Conservation (phyloP, 345 rosid genomes). For the Gossypium ekmanianum region DNA sequence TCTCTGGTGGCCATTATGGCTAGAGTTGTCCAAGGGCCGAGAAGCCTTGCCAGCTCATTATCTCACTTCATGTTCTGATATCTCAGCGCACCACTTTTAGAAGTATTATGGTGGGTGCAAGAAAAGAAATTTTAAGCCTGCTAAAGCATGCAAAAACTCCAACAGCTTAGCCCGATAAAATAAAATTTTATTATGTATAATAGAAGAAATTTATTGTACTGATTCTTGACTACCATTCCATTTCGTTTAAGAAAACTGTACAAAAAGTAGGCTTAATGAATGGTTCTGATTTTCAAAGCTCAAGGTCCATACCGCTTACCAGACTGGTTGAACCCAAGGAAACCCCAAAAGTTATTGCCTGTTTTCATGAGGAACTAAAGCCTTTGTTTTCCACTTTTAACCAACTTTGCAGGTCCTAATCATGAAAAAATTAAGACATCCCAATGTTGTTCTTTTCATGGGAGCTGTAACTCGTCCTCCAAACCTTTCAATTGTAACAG, state of each 20-base stretch:
- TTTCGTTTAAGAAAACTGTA: background rate
- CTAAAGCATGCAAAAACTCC: background rate
- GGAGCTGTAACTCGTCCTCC: slow-evolving; percentile 96
- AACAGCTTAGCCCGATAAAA: background rate
- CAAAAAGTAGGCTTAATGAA: slow-evolving; percentile 2
- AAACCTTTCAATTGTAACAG: slow-evolving; percentile 87
- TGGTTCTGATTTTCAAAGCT: background rate
- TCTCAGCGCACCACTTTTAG: background rate
- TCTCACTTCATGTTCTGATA: background rate
- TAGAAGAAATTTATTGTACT: background rate
- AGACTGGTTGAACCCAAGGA: slow-evolving; percentile 1
- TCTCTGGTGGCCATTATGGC: background rate
- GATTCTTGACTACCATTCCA: background rate
- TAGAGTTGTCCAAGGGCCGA: background rate
- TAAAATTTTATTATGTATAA: background rate
- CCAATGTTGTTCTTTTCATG: slow-evolving; percentile 98
- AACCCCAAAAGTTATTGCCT: background rate
- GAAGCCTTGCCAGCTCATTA: background rate
- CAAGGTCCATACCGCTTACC: background rate
- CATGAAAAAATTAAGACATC: slow-evolving; percentile 87
- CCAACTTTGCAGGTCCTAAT: slow-evolving; percentile 53
- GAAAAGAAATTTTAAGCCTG: background rate
- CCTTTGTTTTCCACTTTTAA: background rate
- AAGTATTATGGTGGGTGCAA: background rate
- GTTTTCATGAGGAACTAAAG: background rate